Percentiles rank a stretch among this genome's conserved stretches.
phyloP scores from a whole-genome alignment of 768 basidiomycete genomes.

The Panus rudis region DNA sequence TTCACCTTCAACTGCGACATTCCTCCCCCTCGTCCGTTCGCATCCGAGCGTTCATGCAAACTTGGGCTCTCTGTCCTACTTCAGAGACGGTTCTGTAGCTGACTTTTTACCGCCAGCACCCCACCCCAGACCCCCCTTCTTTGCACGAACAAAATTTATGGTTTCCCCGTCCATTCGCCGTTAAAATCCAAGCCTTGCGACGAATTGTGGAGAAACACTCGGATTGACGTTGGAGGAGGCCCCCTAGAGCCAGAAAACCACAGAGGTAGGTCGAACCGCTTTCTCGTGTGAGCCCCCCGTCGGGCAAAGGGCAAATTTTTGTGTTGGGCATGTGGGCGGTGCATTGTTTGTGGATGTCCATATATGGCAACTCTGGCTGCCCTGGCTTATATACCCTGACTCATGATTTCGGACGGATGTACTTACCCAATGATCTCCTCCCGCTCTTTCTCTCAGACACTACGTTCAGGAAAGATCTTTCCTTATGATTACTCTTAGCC shows the following conservation, averaged over 20 bases:
- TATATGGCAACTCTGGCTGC: slow-evolving; percentile 12
- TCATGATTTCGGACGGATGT: slow-evolving; percentile 16
- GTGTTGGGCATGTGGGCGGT: slow-evolving; percentile 9
- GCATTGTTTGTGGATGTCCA: slow-evolving; percentile 9
- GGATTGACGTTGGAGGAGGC: slow-evolving; percentile 13
- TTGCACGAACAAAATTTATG: slow-evolving; percentile 19
- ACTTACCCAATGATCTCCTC: slow-evolving; percentile 22
- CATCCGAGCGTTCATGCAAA: slow-evolving; percentile 16
- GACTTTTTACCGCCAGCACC: slow-evolving; percentile 1
- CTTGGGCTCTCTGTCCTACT: slow-evolving; percentile 10
- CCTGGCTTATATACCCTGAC: slow-evolving; percentile 20
- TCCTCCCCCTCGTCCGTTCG: slow-evolving; percentile 3
- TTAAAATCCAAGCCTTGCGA: slow-evolving; percentile 13
- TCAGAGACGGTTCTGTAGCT: slow-evolving; percentile 4
- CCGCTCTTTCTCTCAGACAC: slow-evolving; percentile 20
- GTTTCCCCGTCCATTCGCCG: slow-evolving; percentile 22
- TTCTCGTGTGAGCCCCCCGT: slow-evolving; percentile 6
- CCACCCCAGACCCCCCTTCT: background rate
- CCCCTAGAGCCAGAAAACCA: slow-evolving; percentile 9
- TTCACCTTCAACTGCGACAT: slow-evolving; percentile 5
- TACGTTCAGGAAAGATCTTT: slow-evolving; percentile 18
- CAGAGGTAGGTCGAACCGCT: slow-evolving; percentile 13
- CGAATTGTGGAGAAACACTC: slow-evolving; percentile 18
- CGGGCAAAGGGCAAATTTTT: slow-evolving; percentile 14
- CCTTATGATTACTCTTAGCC: slow-evolving; percentile 72